Evolutionary conservation across 805 yeast genomes (phyloP), one percentile per base, ranked within the genome.

Genomic region (Ogataea henricii): DNA sequence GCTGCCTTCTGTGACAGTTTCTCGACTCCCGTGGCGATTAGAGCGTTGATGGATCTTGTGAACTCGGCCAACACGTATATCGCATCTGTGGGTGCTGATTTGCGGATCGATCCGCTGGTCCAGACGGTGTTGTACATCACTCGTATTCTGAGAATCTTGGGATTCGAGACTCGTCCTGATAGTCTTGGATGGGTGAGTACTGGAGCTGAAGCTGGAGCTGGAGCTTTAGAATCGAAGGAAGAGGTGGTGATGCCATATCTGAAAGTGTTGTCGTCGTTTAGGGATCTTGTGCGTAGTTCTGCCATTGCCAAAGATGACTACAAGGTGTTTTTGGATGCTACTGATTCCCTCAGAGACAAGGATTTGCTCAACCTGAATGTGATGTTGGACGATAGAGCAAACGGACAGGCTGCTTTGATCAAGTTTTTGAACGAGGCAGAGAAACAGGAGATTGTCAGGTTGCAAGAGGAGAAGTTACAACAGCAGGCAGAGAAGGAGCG

Each of bases 1-100:
- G 73, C 67, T 17, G 87, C 96, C 1, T 87, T 94, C 70, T 85
- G 96, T 69, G 99, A 94, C 64, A 94, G 89, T 64, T 74, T 94
- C 53, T 69, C 91, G 3, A 86, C 94, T 1, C 94, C 96, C 18
- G 75, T 71, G 47, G 97, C 84, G 0, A 66, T 94, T 48, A 80
- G 85, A 54, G 63, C 72, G 1, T 59, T 94, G 42, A 69, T 78
- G 51, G 95, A 87, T 14, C 69, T 94, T 47, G 84, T 92, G 4
- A 79, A 85, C 25, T 76, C 74, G 47, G 63, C 88, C 6, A 92
- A 94, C 65, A 77, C 81, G 30, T 94, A 92, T 63, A 81, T 91
- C 36, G 64, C 81, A 8, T 62, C 76, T n/a, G 65, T 63, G 20
- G 76, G 78, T 4, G 72, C 75, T 5, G 81, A 77, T 14, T 57